Percentiles rank a stretch among this genome's conserved stretches.
Conservation (phyloP, 1,139 yeast species). For the Geotrichum candidum region DNA sequence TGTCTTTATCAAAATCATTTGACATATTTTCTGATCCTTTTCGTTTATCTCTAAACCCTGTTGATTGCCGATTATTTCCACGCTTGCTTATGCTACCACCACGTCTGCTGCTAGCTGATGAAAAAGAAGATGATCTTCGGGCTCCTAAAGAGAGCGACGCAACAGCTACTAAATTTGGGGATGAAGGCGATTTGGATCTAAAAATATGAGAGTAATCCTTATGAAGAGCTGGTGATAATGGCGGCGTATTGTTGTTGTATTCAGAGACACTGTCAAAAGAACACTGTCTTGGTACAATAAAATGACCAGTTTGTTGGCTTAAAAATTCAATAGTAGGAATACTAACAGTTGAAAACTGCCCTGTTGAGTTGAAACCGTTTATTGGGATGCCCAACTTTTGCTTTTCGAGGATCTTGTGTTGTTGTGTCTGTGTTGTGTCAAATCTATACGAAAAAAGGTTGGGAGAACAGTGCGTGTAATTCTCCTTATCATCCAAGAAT, state of each 20-base stretch:
- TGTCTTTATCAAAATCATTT: constrained; percentile 1
- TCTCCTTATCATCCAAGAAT: neutral
- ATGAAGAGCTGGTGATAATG: neutral
- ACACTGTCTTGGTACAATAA: neutral
- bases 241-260: neutral
- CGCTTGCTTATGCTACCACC: neutral
- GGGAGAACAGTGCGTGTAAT: neutral
- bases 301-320: neutral
- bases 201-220: neutral
- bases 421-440: neutral
- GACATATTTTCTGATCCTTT: neutral
- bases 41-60: neutral
- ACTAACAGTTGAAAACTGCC: neutral
- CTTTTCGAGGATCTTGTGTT: neutral
- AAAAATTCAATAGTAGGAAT: neutral
- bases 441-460: neutral
- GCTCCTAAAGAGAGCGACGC: neutral
- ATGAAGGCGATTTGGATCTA: neutral
- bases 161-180: neutral
- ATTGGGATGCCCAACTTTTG: neutral
- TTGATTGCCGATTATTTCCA: neutral
- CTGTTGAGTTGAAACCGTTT: neutral
- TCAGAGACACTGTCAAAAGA: neutral
- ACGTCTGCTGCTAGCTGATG: neutral
- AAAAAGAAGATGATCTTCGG: neutral